Evolutionary conservation across 179 eudicot species (phyloP).

Genomic region (Spinacia oleracea): DNA sequence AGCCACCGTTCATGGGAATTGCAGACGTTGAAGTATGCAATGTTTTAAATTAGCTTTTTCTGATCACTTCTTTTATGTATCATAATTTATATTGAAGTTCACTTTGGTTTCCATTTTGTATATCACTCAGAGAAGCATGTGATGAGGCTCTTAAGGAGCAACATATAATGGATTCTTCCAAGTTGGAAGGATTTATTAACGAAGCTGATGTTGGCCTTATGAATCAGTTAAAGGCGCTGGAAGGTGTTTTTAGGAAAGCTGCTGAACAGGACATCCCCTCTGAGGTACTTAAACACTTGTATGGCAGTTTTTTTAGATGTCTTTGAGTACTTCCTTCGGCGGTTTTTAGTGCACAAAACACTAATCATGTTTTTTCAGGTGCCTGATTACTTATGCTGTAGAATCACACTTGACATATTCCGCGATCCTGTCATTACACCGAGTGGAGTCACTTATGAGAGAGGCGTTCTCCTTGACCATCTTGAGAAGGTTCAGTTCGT

Average conservation of each 20-base stretch:
- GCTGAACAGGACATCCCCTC: constrained; percentile 65
- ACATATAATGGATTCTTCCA: constrained; percentile 38
- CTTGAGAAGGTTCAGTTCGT: constrained; percentile 66
- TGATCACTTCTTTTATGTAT: not conserved
- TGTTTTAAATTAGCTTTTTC: constrained; percentile 1
- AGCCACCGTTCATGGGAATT: constrained; percentile 66
- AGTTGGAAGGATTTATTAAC: constrained; percentile 42
- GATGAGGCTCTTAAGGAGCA: constrained; percentile 66
- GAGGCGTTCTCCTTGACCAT: constrained; percentile 80
- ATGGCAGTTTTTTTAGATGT: not conserved
- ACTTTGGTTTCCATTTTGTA: constrained; percentile 8
- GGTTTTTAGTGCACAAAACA: constrained; percentile 12
- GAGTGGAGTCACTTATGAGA: constrained; percentile 88
- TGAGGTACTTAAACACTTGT: constrained; percentile 42
- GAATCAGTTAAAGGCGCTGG: constrained; percentile 54
- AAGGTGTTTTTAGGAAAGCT: constrained; percentile 57
- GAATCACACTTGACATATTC: constrained; percentile 81
- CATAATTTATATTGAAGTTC: constrained; percentile 7
- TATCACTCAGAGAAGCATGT: constrained; percentile 57
- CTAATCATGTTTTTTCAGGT: constrained; percentile 46
- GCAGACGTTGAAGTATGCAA: constrained; percentile 64
- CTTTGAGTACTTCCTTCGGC: not conserved
- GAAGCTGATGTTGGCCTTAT: constrained; percentile 32
- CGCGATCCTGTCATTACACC: constrained; percentile 96
- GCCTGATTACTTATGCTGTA: constrained; percentile 84